A percentile compares a stretch with the other conserved stretches of the same genome.
These are phyloP conservation scores for Sphaerobolus stellatus DNA, from an alignment of 1,284 basidiomycete species.

Conservation along the genomic window DNA sequence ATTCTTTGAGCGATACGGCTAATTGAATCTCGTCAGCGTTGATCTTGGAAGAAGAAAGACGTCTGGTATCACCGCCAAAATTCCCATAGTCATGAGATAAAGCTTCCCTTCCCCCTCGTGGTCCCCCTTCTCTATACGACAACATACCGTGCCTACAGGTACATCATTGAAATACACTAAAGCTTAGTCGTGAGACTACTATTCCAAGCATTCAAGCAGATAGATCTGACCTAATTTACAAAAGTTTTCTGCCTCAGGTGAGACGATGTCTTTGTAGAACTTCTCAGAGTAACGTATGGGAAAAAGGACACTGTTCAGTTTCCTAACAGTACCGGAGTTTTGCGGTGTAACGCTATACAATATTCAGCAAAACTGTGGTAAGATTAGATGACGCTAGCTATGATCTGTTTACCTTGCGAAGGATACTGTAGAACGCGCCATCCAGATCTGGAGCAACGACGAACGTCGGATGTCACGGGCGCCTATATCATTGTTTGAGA, in stretches of 20 bases:
- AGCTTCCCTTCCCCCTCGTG: slow-evolving; percentile 55
- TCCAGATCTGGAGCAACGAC: slow-evolving; percentile 1
- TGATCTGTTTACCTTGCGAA: slow-evolving; percentile 11
- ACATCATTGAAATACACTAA: slow-evolving; percentile 84
- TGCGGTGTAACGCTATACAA: slow-evolving; percentile 55
- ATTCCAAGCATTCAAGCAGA: background rate
- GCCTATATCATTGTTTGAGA: too few relatives aligned
- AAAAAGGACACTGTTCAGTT: slow-evolving; percentile 77
- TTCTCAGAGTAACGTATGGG: slow-evolving; percentile 81
- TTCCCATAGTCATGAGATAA: slow-evolving; percentile 83
- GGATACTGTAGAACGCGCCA: slow-evolving; percentile 11
- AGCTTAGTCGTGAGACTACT: slow-evolving; percentile 1
- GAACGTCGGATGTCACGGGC: background rate
- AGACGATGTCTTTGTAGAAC: slow-evolving; percentile 73
- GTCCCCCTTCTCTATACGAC: slow-evolving; percentile 59
- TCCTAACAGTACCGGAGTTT: slow-evolving; percentile 78
- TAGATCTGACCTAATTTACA: slow-evolving; percentile 65
- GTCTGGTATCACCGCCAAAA: slow-evolving; percentile 62
- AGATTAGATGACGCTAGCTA: background rate
- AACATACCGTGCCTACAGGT: slow-evolving; percentile 79
- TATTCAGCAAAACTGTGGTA: background rate
- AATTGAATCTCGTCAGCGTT: too few relatives aligned
- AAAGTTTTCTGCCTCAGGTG: slow-evolving; percentile 71
- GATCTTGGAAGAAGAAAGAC: slow-evolving; percentile 13
- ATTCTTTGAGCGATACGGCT: slow-evolving; percentile 77